Evolutionary conservation across 108 stramenopile genomes (phyloP).

Genomic region (Nannochloropsis gaditana): DNA sequence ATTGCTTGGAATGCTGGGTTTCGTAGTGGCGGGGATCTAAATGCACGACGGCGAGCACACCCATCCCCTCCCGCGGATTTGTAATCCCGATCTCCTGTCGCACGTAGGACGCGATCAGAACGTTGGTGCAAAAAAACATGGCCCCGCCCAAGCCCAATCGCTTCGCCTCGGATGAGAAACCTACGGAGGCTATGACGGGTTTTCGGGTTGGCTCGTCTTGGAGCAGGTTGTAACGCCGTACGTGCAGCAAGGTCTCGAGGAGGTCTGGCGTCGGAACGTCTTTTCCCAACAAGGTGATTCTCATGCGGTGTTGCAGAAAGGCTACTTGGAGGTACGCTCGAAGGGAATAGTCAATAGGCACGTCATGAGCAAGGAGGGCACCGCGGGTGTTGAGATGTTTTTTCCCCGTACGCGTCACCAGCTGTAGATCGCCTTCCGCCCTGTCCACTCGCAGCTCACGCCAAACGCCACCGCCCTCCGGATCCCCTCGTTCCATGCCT

Average conservation of each 20-base stretch:
- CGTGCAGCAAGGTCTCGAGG: neutral
- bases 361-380: neutral
- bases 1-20: constrained; percentile 1
- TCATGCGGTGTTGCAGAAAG: neutral
- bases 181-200: neutral
- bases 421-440: neutral
- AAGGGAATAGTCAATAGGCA: constrained; percentile 2
- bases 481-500: neutral
- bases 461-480: neutral
- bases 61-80: constrained; percentile 11
- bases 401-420: neutral
- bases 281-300: neutral
- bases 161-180: neutral
- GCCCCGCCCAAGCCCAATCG: neutral
- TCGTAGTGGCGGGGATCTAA: neutral
- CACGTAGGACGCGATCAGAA: neutral
- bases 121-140: constrained; percentile 3
- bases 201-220: neutral
- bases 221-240: constrained; percentile 2
- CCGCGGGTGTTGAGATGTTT: constrained; percentile 17
- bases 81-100: constrained; percentile 4
- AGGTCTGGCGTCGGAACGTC: neutral
- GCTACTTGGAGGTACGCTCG: constrained; percentile 5
- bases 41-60: constrained; percentile 3
- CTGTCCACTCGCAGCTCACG: neutral